Conservation (phyloP, 176 grass and related monocot genomes). For the Ensete glaucum region DNA sequence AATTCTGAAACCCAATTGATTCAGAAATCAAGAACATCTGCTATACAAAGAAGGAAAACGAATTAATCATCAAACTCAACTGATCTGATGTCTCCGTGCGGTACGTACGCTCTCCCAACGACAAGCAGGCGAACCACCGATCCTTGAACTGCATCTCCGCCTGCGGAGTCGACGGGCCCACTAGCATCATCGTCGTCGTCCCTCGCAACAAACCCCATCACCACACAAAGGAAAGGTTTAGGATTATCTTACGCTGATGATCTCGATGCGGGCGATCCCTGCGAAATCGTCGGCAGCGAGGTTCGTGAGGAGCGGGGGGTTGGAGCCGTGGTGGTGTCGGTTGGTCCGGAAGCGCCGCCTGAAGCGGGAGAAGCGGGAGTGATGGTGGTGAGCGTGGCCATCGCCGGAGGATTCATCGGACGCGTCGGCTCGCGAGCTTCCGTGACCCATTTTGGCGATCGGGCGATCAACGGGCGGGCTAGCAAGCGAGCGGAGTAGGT, state of each 20-base stretch:
- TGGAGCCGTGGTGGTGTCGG: conserved; percentile 24
- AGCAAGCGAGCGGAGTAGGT: background rate
- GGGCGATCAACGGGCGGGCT: background rate
- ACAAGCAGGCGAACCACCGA: conserved; percentile 88
- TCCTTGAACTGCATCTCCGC: conserved; percentile 94
- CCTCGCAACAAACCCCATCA: background rate
- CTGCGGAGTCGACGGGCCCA: conserved; percentile 31
- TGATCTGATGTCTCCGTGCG: conserved; percentile 72
- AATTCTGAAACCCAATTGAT: background rate
- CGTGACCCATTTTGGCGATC: background rate
- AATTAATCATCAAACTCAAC: conserved; percentile 26
- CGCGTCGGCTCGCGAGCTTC: background rate
- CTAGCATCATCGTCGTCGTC: background rate
- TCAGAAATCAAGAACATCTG: background rate
- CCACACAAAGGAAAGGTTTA: background rate
- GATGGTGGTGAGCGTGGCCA: conserved; percentile 23
- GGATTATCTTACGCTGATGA: conserved; percentile 34
- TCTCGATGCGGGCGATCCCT: conserved; percentile 79
- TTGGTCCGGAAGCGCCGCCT: conserved; percentile 41
- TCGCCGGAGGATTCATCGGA: conserved; percentile 23
- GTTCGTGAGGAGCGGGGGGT: conserved; percentile 6
- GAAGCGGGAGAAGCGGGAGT: conserved; percentile 65
- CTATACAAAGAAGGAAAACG: background rate
- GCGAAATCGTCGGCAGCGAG: conserved; percentile 53
- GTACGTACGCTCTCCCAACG: conserved; percentile 81